phyloP scores from a whole-genome alignment of 2,329 filamentous ascomycete genomes.

The Fusarium sulawesiense region DNA sequence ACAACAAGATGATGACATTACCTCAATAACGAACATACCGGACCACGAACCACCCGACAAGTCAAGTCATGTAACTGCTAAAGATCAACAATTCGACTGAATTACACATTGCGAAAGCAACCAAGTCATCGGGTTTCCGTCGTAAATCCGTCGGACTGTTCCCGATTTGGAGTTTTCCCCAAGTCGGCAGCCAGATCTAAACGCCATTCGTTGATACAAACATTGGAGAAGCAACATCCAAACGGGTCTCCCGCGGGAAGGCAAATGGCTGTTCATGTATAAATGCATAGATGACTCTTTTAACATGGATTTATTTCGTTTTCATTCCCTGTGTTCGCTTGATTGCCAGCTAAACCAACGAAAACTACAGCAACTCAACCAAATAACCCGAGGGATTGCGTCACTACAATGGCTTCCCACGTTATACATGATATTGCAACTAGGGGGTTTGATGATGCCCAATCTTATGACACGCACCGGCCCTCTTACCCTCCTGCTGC shows the following conservation, averaged over 20 bases:
- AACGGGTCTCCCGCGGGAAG: slow-evolving; percentile 23
- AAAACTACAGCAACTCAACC: not conserved
- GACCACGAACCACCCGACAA: not conserved
- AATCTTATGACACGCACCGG: slow-evolving; percentile 73
- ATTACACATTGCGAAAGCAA: slow-evolving; percentile 2
- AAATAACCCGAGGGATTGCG: not conserved
- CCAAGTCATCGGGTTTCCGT: slow-evolving; percentile 8
- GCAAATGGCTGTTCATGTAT: slow-evolving; percentile 21
- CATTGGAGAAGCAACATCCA: slow-evolving; percentile 1
- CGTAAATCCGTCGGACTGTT: slow-evolving; percentile 39
- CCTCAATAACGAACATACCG: not conserved
- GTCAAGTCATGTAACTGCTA: slow-evolving; percentile 19
- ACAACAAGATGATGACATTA: slow-evolving; percentile 17
- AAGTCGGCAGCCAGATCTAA: slow-evolving; percentile 28
- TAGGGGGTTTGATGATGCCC: slow-evolving; percentile 73
- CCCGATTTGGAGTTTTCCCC: slow-evolving; percentile 25
- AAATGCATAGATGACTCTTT: slow-evolving; percentile 23
- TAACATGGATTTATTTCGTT: not conserved
- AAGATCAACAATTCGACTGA: slow-evolving; percentile 27
- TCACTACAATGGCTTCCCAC: slow-evolving; percentile 29
- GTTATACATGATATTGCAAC: slow-evolving; percentile 63
- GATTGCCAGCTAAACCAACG: not conserved
- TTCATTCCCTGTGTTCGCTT: slow-evolving; percentile 8
- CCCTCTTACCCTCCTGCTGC: slow-evolving; percentile 73
- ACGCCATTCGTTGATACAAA: slow-evolving; percentile 27